Evolutionary conservation across 371 early-diverging fungal species (phyloP), one percentile per base, ranked within the genome.

Genomic region (Lichtheimia ramosa): DNA sequence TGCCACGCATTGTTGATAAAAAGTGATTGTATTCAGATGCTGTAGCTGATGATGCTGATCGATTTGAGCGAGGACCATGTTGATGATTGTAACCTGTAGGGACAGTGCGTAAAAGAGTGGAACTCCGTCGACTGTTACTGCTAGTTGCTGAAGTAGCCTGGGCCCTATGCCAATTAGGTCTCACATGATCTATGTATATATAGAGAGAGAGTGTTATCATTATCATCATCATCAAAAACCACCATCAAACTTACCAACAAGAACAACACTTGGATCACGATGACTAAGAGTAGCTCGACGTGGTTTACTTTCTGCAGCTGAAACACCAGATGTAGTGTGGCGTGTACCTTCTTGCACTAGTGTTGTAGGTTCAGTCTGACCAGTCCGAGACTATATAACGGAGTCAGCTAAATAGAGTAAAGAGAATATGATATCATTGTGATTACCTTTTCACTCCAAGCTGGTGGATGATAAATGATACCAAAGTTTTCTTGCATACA

Each of bases 401-500:
- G 34, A 34, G 34, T 34, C 34, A 34, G 34, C 5, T 34, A 34
- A 34, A 34, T 34, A 8, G 34, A 25, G 34, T 8, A 34, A n/a
- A n/a, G n/a, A n/a, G 8, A 2, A 34, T 8, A 34, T 34, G 34
- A 34, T 34, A 34, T 34, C 34, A 34, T 10, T 10, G 10, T 34
- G 5, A 34, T 8, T 34, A 53, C 18, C 40, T 40, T 53, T 40
- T 53, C 53, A 12, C 53, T 53, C 53, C 53, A 53, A 39, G 53
- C 56, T 21, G 81, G 86, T 15, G 88, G 69, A 56, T 75, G 60
- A 71, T 96, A 96, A 6, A 85, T 61, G 24, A 95, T 71, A 48
- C 95, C 95, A 74, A 95, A 92, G 62, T 92, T 86, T 23, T 90
- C 86, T 62, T 89, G 79, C 49, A 92, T 91, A 74, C 96, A 96